phyloP scores from a whole-genome alignment of 164 flowering plant genomes.

The Litsea cubeba region DNA sequence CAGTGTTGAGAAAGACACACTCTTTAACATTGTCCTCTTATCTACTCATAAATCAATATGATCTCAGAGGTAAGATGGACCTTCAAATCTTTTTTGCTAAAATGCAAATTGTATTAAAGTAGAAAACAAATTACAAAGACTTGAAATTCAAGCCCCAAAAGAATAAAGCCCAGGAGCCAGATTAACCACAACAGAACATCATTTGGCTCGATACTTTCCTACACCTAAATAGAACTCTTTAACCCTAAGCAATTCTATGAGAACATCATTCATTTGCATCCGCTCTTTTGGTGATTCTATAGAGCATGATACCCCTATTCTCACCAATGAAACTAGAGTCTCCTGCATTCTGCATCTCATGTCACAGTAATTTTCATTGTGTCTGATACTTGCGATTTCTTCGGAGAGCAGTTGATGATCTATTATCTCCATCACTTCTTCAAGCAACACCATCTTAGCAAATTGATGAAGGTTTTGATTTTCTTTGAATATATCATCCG shows the following conservation, averaged over 20 bases:
- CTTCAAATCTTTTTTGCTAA: too few relatives aligned
- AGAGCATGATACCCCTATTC: neutral
- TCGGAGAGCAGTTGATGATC: neutral
- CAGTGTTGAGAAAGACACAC: too few relatives aligned
- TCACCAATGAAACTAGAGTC: neutral
- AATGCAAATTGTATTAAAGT: too few relatives aligned
- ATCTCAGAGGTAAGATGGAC: neutral
- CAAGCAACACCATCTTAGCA: neutral
- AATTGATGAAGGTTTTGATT: neutral
- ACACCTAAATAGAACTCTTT: neutral
- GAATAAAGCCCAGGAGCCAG: too few relatives aligned
- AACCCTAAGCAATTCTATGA: neutral
- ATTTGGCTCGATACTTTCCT: neutral
- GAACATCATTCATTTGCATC: neutral
- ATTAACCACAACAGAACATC: too few relatives aligned
- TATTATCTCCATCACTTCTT: neutral
- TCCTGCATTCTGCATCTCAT: neutral
- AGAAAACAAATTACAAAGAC: too few relatives aligned
- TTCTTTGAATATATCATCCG: constrained; percentile 12
- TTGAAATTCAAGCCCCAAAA: too few relatives aligned
- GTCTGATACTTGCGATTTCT: neutral
- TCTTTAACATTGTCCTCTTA: too few relatives aligned
- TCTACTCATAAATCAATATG: neutral
- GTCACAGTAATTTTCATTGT: neutral
- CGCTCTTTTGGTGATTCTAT: neutral